Percentiles rank a stretch among this genome's conserved stretches.
These are phyloP conservation scores for Fusarium fujikuroi DNA, from an alignment of 2,329 filamentous ascomycete species.

Conservation along the genomic window DNA sequence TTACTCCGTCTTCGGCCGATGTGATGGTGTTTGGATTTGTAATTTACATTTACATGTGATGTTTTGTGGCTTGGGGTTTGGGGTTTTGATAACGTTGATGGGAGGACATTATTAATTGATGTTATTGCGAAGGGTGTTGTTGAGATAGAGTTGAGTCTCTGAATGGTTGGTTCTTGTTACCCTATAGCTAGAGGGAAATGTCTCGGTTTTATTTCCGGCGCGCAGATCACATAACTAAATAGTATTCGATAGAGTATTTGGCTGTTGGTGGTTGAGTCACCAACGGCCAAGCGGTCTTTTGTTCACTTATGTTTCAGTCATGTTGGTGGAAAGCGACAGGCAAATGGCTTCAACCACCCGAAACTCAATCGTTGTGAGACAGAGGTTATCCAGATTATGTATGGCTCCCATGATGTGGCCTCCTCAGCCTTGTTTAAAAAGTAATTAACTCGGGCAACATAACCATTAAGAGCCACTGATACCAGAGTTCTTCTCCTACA, in stretches of 20 bases:
- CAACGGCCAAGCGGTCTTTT: background rate
- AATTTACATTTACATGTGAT: background rate
- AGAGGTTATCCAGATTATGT: background rate
- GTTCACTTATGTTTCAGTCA: background rate
- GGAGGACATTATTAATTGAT: background rate
- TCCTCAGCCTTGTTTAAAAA: fast-evolving
- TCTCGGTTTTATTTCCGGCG: background rate
- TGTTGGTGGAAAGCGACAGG: background rate
- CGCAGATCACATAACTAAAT: background rate
- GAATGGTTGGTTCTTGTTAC: conserved; percentile 1
- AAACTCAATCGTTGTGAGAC: background rate
- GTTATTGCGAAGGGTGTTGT: background rate
- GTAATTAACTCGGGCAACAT: fast-evolving
- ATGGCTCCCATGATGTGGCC: fast-evolving
- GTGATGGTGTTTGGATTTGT: background rate
- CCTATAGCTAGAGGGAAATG: background rate
- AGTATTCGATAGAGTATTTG: fast-evolving
- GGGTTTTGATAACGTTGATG: background rate
- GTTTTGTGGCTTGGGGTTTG: no score
- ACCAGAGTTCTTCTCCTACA: background rate
- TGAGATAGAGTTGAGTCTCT: background rate
- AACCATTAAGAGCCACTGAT: background rate
- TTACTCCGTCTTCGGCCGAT: conserved; percentile 39
- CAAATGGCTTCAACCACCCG: background rate
- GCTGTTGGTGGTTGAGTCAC: background rate